Base-by-base conservation (phyloP, 2,329 filamentous ascomycete species). In the Aureobasidium sp. region DNA sequence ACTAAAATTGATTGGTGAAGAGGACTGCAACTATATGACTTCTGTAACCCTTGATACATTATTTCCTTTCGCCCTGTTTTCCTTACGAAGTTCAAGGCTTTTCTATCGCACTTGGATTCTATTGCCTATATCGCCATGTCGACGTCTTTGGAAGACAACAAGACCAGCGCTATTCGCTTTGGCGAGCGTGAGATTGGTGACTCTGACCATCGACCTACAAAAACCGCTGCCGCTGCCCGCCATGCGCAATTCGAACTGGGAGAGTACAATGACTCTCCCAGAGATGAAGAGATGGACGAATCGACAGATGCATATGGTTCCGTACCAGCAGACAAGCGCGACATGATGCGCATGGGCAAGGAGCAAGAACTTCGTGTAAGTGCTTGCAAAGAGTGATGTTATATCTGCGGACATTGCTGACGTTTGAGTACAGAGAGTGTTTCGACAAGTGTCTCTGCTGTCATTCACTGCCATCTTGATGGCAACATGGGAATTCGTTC, bases 401-500 rank as follows among this genome's bases (percentile, higher is more conserved):
- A 11, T n/a, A 13, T 5, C n/a, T 2, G 21, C 16, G 15, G 10
- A 10, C 3, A 2, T 29, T 11, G 7, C 5, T 49, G 21, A 52
- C 49, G 29, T 25, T 25, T 5, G 10, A 2, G 9, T 11, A 13
- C 16, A 75, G 74, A 71, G 79, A 61, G 79, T 79, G 63, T 82
- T 81, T 62, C 71, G 75, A 5, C 77, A 78, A 64, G 66, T 79
- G 52, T 77, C 78, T 1, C 79, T 79, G 11, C 67, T 82, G n/a
- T 77, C 77, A 1, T 81, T 82, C 59, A 77, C 76, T 27, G 78
- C 78, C 62, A 77, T 79, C 10, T 74, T 80, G 44, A 76, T 81
- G 68, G 77, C 76, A 45, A 81, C 80, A 0, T 83, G 81, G 80
- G 81, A 83, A 65, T 75, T 76, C 16, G 69, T 76, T 5, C 67